These are phyloP conservation scores for Tulasnella sp. DNA, from an alignment of 768 basidiomycete species.

Conservation along the genomic window DNA sequence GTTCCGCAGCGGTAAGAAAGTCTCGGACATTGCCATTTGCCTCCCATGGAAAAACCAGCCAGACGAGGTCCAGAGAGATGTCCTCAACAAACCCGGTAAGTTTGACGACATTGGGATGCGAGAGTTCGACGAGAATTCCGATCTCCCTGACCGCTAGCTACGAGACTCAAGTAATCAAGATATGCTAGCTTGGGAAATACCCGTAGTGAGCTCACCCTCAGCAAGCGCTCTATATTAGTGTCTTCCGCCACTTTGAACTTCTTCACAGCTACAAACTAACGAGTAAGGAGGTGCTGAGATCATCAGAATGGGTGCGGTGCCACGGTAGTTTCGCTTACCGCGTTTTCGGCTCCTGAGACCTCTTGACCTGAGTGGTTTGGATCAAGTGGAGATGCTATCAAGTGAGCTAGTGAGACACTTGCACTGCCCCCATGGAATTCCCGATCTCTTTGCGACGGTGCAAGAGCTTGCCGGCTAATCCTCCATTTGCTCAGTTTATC, in stretches of 20 bases:
- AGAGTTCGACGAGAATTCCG: background rate
- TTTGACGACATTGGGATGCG: background rate
- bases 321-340: too few relatives aligned
- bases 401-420: background rate
- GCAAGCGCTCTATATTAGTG: background rate
- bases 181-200: background rate
- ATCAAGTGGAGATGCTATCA: too few relatives aligned
- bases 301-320: too few relatives aligned
- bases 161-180: background rate
- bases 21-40: background rate
- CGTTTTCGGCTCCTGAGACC: too few relatives aligned
- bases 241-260: background rate
- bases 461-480: background rate
- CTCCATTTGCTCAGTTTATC: background rate
- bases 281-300: too few relatives aligned
- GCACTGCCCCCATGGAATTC: background rate
- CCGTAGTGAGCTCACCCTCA: background rate
- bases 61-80: background rate
- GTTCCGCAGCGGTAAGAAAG: background rate
- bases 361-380: too few relatives aligned
- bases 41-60: background rate
- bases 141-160: background rate
- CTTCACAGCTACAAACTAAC: background rate
- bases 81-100: background rate
- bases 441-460: background rate